Base-by-base conservation (phyloP, 1,284 basidiomycete species). In the Phlebopus sp. region DNA sequence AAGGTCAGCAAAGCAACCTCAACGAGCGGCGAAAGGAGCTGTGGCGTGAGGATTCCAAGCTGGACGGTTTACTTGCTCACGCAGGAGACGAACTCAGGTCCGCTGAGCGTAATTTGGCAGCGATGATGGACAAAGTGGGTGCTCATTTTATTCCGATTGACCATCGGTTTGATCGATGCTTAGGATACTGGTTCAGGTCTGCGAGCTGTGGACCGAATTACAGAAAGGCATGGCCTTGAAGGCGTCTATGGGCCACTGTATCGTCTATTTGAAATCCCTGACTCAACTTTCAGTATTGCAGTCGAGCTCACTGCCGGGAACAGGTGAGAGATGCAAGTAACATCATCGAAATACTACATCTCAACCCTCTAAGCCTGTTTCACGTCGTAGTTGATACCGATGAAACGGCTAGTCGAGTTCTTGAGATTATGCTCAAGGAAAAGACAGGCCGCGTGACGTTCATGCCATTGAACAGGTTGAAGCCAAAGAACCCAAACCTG, bases 361-460 rank as follows among this genome's bases (percentile, higher is more conserved):
- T 47, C 2, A 29, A 47, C 43, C 44, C 19, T n/a, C 50, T 18
- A 46, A 94, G 93, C 59, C 73, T 99, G 34, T 99, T 99, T 76
- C 96, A 99, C 60, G 86, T 99, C 27, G 96, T 99, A 0, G 96
- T 99, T 47, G 97, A 99, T 67, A 92, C 80, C 11, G 97, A 99
- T 62, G 86, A 87, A 36, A 98, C 94, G 0, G 97, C 93, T 0
- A 84, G 84, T 4, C 83, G 79, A 57, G 82, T 98, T 14, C 81
- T 99, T 17, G 90, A 97, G 19, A 77, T 89, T 54, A 96, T 99
- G 94, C 77, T 94, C 59, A 83, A 83, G 60, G 93, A 98, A 60
- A 90, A 88, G 64, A 88, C 83, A 5, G 97, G 97, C 1, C 85
- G 97, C 44, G 91, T 99, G 17, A 99, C 97, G 0, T 98, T 98